These are phyloP conservation scores for Mortierella sp. DNA, from an alignment of 371 early-diverging fungal genomes.

Conservation along the genomic window DNA sequence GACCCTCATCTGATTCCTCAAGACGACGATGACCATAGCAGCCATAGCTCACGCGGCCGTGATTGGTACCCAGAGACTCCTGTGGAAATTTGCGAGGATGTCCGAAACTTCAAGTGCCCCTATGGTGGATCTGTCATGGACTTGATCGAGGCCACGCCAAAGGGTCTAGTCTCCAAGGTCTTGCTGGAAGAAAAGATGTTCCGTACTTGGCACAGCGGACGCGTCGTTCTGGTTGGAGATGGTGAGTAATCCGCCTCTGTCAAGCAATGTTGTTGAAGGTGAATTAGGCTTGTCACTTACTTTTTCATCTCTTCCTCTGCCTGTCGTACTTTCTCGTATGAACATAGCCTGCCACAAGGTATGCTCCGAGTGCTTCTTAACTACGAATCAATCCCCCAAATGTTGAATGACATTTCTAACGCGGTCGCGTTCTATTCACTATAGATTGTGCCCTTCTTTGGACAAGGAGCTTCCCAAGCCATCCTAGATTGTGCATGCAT, in stretches of 20 bases:
- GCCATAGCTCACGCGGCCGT: slow-evolving; percentile 23
- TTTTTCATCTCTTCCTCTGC: not conserved
- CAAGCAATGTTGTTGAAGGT: slow-evolving; percentile 43
- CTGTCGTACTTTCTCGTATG: not conserved
- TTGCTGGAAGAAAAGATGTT: slow-evolving; percentile 29
- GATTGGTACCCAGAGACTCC: slow-evolving; percentile 51
- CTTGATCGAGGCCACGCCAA: slow-evolving; percentile 18
- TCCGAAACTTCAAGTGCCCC: slow-evolving; percentile 22
- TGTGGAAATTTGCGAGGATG: slow-evolving; percentile 48
- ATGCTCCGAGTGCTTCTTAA: not conserved
- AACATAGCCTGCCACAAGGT: slow-evolving; percentile 47
- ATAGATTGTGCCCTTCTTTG: slow-evolving; percentile 52
- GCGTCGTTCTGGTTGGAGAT: slow-evolving; percentile 22
- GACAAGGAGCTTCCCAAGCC: slow-evolving; percentile 53
- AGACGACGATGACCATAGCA: slow-evolving; percentile 16
- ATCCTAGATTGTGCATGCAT: slow-evolving; percentile 45
- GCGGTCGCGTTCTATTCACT: not conserved
- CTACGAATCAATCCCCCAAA: not conserved
- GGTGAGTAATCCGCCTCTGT: slow-evolving; percentile 35
- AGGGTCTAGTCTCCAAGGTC: slow-evolving; percentile 21
- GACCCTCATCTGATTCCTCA: slow-evolving; percentile 43
- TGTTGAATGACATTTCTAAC: not conserved
- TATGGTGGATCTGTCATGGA: slow-evolving; percentile 18
- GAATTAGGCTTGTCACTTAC: slow-evolving; percentile 15
- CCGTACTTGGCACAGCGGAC: slow-evolving; percentile 26